A percentile compares a stretch with the other conserved stretches of the same genome.
These are phyloP conservation scores for Hemileia vastatrix DNA, from an alignment of 1,284 basidiomycete species.

Conservation along the genomic window DNA sequence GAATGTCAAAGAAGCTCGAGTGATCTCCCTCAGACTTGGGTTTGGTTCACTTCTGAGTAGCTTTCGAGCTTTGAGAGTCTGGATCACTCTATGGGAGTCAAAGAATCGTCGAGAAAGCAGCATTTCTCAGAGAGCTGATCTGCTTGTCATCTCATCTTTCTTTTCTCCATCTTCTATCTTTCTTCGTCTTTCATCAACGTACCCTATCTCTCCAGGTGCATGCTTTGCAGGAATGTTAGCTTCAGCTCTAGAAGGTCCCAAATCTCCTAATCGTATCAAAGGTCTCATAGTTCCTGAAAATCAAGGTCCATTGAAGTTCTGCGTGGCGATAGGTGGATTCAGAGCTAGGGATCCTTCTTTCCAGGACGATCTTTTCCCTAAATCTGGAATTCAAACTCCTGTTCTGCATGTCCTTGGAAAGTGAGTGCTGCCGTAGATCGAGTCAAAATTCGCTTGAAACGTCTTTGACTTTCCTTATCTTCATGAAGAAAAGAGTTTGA, in stretches of 20 bases:
- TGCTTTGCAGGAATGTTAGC: conserved; percentile 35
- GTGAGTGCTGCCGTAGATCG: no score
- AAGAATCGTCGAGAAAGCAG: no score
- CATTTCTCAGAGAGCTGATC: no score
- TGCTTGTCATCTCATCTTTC: background rate
- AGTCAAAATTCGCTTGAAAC: no score
- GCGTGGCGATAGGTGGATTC: conserved; percentile 39
- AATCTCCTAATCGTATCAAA: conserved; percentile 24
- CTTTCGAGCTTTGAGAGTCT: no score
- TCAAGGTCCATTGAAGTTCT: conserved; percentile 34
- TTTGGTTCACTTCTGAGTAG: no score
- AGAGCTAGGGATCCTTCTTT: conserved; percentile 23
- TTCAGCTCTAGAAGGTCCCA: conserved; percentile 36
- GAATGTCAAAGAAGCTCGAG: background rate
- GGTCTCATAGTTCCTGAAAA: conserved; percentile 27
- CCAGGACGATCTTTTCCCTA: background rate
- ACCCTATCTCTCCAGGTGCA: conserved; percentile 23
- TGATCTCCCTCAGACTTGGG: no score
- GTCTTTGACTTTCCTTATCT: no score
- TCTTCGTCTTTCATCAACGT: background rate
- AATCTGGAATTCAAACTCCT: no score
- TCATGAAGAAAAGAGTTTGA: no score
- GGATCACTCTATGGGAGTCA: no score
- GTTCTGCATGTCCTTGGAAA: no score
- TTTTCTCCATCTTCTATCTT: background rate